phyloP scores from a whole-genome alignment of 192 early-diverging fungal species.

The Entomortierella chlamydospora region DNA sequence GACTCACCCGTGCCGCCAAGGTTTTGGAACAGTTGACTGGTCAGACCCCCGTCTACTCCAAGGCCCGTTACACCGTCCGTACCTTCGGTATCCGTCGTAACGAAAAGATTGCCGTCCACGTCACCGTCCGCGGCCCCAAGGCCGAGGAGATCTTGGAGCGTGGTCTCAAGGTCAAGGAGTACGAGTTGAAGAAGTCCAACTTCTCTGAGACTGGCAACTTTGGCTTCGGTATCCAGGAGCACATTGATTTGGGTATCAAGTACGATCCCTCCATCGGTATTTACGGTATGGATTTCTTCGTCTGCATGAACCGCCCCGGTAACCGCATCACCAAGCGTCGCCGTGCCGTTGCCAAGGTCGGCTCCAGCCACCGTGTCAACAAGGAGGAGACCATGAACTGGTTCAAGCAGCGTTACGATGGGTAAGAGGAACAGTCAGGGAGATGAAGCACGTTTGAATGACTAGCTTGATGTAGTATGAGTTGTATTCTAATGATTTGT shows the following conservation, averaged over 20 bases:
- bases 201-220: constrained; percentile 99
- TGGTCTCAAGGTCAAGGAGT: constrained; percentile 99
- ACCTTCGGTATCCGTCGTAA: constrained; percentile 99
- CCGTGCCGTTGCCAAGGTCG: constrained; percentile 85
- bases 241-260: constrained; percentile 99
- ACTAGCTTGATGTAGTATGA: no score
- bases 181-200: constrained; percentile 95
- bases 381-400: constrained; percentile 97
- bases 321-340: constrained; percentile 95
- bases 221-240: constrained; percentile 99
- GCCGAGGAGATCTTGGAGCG: constrained; percentile 98
- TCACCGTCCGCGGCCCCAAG: constrained; percentile 93
- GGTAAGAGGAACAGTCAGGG: constrained; percentile 63
- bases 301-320: constrained; percentile 98
- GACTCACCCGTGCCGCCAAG: constrained; percentile 99
- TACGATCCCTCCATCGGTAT: constrained; percentile 96
- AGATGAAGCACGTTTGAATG: no score
- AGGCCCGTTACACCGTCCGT: constrained; percentile 99
- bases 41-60: constrained; percentile 98
- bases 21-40: constrained; percentile 99
- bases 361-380: constrained; percentile 89
- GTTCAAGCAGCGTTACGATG: constrained; percentile 93
- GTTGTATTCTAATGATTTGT: neutral
- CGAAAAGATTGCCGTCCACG: constrained; percentile 99
- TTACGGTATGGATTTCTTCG: constrained; percentile 97